Evolutionary conservation across 768 basidiomycete species (phyloP).

Genomic region (Phlebiopsis gigantea): DNA sequence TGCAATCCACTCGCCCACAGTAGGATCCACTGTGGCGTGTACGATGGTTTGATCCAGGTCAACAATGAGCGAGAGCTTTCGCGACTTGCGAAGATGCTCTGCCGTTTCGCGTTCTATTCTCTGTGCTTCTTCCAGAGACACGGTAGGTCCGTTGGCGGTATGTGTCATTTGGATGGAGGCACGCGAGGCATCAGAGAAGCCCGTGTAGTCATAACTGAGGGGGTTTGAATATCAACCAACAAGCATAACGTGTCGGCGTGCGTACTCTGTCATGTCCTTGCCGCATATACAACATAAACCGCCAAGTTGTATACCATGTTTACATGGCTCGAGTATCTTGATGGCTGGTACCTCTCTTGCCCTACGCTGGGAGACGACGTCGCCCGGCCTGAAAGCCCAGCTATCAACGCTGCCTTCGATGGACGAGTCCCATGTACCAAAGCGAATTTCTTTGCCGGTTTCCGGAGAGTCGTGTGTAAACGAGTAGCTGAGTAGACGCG

Average conservation of each 20-base stretch:
- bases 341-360: conserved; percentile 60
- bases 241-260: conserved; percentile 12
- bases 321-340: conserved; percentile 84
- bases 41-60: conserved; percentile 99
- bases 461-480: conserved; percentile 58
- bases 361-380: conserved; percentile 52
- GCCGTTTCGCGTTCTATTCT: conserved; percentile 83
- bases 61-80: conserved; percentile 91
- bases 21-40: conserved; percentile 97
- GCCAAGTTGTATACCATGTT: conserved; percentile 88
- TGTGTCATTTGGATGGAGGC: conserved; percentile 95
- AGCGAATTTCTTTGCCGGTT: conserved; percentile 57
- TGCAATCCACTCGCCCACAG: conserved; percentile 94
- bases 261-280: conserved; percentile 90
- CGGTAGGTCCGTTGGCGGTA: conserved; percentile 84
- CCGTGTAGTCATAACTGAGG: conserved; percentile 74
- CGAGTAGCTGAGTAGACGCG: conserved; percentile 79
- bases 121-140: conserved; percentile 89
- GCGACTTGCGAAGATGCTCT: conserved; percentile 63
- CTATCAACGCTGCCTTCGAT: conserved; percentile 71
- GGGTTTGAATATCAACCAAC: neutral
- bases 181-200: conserved; percentile 79
- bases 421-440: conserved; percentile 88
- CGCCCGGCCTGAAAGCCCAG: conserved; percentile 68
- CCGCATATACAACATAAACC: conserved; percentile 94